Conservation (phyloP, 176 grass and related monocot species). For the bread wheat (Triticum aestivum) region DNA sequence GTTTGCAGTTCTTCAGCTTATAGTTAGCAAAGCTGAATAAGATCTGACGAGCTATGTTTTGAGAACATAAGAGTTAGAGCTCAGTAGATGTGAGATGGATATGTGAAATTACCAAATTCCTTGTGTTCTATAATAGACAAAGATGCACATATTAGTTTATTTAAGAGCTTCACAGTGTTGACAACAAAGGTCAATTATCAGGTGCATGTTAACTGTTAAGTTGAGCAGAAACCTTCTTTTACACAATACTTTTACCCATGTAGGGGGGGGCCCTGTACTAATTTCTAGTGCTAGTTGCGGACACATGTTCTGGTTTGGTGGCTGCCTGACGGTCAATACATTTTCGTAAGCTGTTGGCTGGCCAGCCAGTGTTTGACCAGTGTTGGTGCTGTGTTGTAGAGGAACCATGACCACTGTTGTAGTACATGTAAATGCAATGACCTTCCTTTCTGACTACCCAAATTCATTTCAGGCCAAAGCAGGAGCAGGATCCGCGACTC, state of each 20-base stretch:
- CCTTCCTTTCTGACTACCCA: background rate
- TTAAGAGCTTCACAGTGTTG: background rate
- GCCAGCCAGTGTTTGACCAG: background rate
- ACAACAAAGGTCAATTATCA: background rate
- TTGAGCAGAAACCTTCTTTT: background rate
- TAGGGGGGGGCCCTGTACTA: background rate
- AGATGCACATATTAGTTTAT: background rate
- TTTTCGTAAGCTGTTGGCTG: background rate
- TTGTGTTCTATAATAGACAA: background rate
- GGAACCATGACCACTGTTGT: background rate
- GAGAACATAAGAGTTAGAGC: background rate
- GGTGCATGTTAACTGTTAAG: background rate
- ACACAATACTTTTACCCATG: background rate
- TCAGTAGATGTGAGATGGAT: background rate
- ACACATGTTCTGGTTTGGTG: background rate
- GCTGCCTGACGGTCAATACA: background rate
- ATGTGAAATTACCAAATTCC: background rate
- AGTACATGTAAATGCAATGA: background rate
- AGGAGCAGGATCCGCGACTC: conserved; percentile 79
- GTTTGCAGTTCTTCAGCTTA: conserved; percentile 4
- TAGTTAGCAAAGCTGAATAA: background rate
- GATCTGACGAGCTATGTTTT: background rate
- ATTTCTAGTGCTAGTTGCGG: background rate
- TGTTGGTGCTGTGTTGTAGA: background rate
- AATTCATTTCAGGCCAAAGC: conserved; percentile 75